These are phyloP conservation scores for Waltergamsia citrina DNA, from an alignment of 2,329 filamentous ascomycete genomes.

Conservation along the genomic window DNA sequence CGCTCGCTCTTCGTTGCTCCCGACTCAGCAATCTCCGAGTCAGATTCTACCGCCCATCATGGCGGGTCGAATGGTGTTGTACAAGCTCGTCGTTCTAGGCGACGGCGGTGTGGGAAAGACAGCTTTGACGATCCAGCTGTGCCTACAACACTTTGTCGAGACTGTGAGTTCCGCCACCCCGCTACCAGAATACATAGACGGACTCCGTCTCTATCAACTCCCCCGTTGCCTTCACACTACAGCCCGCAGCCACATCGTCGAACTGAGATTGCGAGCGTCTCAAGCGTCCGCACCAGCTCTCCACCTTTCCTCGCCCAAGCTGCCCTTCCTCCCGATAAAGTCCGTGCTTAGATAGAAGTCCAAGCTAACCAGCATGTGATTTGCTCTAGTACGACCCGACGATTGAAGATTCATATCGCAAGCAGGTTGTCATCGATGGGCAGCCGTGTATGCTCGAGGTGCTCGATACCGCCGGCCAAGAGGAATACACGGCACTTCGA, in stretches of 20 bases:
- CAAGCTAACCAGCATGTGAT: constrained; percentile 1
- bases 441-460: constrained; percentile 97
- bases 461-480: constrained; percentile 92
- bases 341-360: no score
- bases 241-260: no score
- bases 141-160: constrained; percentile 96
- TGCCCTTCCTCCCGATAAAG: not conserved
- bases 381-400: constrained; percentile 65
- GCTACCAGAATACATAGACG: no score
- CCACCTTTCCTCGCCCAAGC: not conserved
- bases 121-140: constrained; percentile 90
- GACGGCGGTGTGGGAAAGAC: constrained; percentile 94
- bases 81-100: constrained; percentile 91
- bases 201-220: no score
- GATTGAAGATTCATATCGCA: constrained; percentile 81
- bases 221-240: no score
- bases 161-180: constrained; percentile 45
- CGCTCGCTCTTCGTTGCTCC: constrained; percentile 8
- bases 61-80: constrained; percentile 90
- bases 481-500: constrained; percentile 93
- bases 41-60: constrained; percentile 35
- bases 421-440: constrained; percentile 86
- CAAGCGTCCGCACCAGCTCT: no score
- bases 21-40: constrained; percentile 3
- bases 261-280: no score